These are phyloP conservation scores for Helichrysum umbraculigerum DNA, from an alignment of 129 eudicot genomes.

Conservation along the genomic window DNA sequence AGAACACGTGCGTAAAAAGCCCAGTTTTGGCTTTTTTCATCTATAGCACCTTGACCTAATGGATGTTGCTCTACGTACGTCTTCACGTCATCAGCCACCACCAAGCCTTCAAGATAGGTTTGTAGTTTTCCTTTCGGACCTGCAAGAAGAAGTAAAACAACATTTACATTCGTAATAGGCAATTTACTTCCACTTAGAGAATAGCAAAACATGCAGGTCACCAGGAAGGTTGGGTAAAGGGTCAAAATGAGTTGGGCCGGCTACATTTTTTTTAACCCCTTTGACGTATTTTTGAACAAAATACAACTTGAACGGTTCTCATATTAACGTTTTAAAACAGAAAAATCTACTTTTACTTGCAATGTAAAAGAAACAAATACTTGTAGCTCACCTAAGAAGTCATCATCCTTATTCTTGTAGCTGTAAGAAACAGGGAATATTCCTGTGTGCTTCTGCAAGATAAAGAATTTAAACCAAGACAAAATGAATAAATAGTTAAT, in stretches of 20 bases:
- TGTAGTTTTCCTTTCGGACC: constrained; percentile 75
- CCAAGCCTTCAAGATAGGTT: constrained; percentile 59
- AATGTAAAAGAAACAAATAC: constrained; percentile 8
- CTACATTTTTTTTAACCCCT: background rate
- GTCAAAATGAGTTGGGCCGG: background rate
- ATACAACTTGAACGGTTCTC: background rate
- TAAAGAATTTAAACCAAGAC: constrained; percentile 13
- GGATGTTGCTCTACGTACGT: constrained; percentile 64
- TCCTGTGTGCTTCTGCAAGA: constrained; percentile 61
- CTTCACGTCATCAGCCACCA: constrained; percentile 45
- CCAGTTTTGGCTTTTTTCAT: constrained; percentile 55
- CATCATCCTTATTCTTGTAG: constrained; percentile 50
- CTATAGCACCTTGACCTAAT: constrained; percentile 64
- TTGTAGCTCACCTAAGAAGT: constrained; percentile 58
- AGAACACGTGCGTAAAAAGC: constrained; percentile 49
- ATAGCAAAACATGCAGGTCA: constrained; percentile 1
- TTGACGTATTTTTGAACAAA: background rate
- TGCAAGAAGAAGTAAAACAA: constrained; percentile 28
- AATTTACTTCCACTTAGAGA: background rate
- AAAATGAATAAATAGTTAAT: background rate
- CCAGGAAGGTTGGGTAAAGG: background rate
- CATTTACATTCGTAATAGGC: background rate
- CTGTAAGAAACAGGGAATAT: constrained; percentile 67
- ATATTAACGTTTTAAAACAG: background rate
- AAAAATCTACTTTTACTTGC: constrained; percentile 14